Conservation (phyloP, 192 early-diverging fungal genomes). For the Lunasporangiospora selenospora region DNA sequence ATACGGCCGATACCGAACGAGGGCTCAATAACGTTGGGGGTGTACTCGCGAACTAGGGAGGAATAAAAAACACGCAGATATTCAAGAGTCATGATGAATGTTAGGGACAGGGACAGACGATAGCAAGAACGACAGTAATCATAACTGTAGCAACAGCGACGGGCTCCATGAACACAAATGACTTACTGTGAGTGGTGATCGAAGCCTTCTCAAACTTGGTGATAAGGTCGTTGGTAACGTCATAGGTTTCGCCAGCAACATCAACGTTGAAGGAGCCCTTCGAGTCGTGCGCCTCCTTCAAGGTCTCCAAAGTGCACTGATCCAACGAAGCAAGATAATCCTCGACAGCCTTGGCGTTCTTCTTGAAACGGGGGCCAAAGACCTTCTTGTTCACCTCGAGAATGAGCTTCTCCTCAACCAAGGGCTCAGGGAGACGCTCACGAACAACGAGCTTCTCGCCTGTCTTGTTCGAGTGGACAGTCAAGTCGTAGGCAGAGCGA, state of each 20-base stretch:
- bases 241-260: constrained; percentile 70
- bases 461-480: constrained; percentile 87
- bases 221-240: constrained; percentile 59
- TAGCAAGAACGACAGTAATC: too few species aligned
- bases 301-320: constrained; percentile 62
- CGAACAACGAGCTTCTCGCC: constrained; percentile 95
- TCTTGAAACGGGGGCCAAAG: constrained; percentile 94
- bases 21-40: constrained; percentile 98
- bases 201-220: constrained; percentile 34
- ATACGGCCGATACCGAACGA: constrained; percentile 99
- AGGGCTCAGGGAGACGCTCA: constrained; percentile 85
- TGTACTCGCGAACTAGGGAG: constrained; percentile 85
- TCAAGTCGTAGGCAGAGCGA: constrained; percentile 97
- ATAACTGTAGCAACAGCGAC: not conserved
- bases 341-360: constrained; percentile 88
- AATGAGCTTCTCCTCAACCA: constrained; percentile 73
- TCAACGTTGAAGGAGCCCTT: constrained; percentile 56
- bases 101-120: too few species aligned
- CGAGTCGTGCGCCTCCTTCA: constrained; percentile 61
- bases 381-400: constrained; percentile 94
- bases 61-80: too few species aligned
- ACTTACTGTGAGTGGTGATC: constrained; percentile 34
- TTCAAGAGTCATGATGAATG: too few species aligned
- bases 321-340: constrained; percentile 68
- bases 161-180: not conserved